These are phyloP conservation scores for Magnolia sinica DNA, from an alignment of 164 flowering plant species.

Conservation along the genomic window DNA sequence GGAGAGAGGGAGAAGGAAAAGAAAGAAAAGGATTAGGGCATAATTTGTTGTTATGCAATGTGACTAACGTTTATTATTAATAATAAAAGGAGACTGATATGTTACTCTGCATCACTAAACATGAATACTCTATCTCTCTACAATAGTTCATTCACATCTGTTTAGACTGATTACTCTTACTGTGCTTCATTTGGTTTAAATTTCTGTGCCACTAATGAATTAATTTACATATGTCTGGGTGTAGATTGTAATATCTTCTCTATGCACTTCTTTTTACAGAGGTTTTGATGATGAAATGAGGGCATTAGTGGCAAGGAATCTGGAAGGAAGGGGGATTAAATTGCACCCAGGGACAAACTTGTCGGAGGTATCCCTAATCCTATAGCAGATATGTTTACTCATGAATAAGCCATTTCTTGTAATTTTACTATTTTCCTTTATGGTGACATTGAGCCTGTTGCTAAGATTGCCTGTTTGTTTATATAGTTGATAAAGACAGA, in stretches of 20 bases:
- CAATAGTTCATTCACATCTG: too few relatives aligned
- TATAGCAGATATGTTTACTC: neutral
- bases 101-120: too few relatives aligned
- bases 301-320: constrained; percentile 76
- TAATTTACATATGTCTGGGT: too few relatives aligned
- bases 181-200: too few relatives aligned
- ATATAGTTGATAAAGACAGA: constrained; percentile 71
- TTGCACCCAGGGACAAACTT: constrained; percentile 71
- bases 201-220: too few relatives aligned
- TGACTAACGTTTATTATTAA: too few relatives aligned
- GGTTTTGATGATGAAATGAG: constrained; percentile 99
- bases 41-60: too few relatives aligned
- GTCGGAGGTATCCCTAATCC: constrained; percentile 46
- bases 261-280: constrained; percentile 31
- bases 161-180: too few relatives aligned
- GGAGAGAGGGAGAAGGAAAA: too few relatives aligned
- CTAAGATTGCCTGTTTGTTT: constrained; percentile 9
- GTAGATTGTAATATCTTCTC: neutral
- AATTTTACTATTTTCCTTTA: neutral
- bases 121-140: too few relatives aligned
- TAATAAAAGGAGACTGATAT: too few relatives aligned
- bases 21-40: too few relatives aligned
- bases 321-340: constrained; percentile 87
- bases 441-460: neutral
- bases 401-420: neutral